Evolutionary conservation across 805 yeast genomes (phyloP).

Genomic region (Ogataea thermomethanolica): DNA sequence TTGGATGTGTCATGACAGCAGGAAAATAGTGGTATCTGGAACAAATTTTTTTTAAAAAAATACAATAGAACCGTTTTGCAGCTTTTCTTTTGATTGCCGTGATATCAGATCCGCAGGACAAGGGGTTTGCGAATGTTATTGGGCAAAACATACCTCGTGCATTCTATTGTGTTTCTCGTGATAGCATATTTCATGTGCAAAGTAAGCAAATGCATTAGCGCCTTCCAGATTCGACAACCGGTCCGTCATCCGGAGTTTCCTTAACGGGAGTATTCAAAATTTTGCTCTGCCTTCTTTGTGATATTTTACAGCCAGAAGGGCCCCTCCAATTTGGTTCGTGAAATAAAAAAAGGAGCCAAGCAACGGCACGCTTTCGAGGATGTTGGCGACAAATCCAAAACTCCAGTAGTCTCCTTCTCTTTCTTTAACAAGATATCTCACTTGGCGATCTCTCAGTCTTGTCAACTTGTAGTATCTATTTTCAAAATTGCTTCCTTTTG

Average conservation of each 20-base stretch:
- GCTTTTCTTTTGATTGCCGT: background rate
- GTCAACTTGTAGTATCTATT: conserved; percentile 23
- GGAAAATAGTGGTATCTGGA: background rate
- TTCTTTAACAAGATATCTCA: conserved; percentile 25
- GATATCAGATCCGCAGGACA: background rate
- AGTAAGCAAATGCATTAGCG: too few species aligned
- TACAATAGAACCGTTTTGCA: conserved; percentile 3
- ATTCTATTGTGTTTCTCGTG: too few species aligned
- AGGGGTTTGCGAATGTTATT: too few species aligned
- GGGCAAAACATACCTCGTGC: too few species aligned
- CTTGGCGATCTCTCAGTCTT: conserved; percentile 27
- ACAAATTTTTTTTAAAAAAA: conserved; percentile 1
- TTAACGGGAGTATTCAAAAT: conserved; percentile 5
- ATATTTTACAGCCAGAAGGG: conserved; percentile 50
- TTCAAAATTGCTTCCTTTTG: conserved; percentile 19
- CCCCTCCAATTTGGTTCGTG: conserved; percentile 62
- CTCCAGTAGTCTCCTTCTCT: conserved; percentile 39
- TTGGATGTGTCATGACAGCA: conserved; percentile 23
- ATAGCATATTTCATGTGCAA: too few species aligned
- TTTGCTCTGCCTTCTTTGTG: conserved; percentile 20
- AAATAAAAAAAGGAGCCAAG: conserved; percentile 50
- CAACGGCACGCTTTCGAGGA: conserved; percentile 44
- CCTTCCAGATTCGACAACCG: too few species aligned
- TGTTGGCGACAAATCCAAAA: conserved; percentile 51
- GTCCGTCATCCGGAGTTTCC: too few species aligned